Base-by-base conservation (phyloP, 768 basidiomycete genomes). In the Tricholoma terreum region DNA sequence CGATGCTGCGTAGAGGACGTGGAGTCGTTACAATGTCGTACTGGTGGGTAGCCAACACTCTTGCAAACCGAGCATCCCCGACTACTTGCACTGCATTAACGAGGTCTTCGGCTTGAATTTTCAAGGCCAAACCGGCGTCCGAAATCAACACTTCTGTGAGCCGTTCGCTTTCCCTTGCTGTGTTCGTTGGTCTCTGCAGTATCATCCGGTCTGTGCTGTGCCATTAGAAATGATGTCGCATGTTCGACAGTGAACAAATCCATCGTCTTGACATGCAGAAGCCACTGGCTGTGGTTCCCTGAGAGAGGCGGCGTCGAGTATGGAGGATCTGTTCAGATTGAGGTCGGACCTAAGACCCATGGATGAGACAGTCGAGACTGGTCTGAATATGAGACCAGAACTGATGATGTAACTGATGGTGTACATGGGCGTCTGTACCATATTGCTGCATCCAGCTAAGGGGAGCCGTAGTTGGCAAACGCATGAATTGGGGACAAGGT, bases 81-180 rank as follows among this genome's bases (percentile, higher is more conserved):
- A 76, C 64, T n/a, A 65, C 42, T 0, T 60, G 62, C 3, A 77
- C 55, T 40, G 71, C 56, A 8, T 62, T 58, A 6, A 67, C 56
- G 4, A 79, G 52, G 14, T 74, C 70, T 27, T 77, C 70, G 3
- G 68, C 68, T 53, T 80, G 80, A 0, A 79, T 42, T 35, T 71
- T 69, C 7, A 80, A 66, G 0, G 84, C 84, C 7, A 75, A 53
- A 36, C 81, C 78, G 36, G 77, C 75, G 61, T 85, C 82, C 0
- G 73, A 67, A 6, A 66, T 65, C 2, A 70, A 65, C 0, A 61
- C 58, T 42, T 64, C 70, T n/a, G 1, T 65, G 66, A 21, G 71
- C 69, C 2, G 63, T 61, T n/a, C n/a, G n/a, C 58, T 80, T 78
- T 22, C 77, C 77, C 56, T 81, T 81, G 11, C 68, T 9, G 10